These are phyloP conservation scores for Sugiyamaella mastotermitis DNA, from an alignment of 805 yeast genomes.

Conservation along the genomic window DNA sequence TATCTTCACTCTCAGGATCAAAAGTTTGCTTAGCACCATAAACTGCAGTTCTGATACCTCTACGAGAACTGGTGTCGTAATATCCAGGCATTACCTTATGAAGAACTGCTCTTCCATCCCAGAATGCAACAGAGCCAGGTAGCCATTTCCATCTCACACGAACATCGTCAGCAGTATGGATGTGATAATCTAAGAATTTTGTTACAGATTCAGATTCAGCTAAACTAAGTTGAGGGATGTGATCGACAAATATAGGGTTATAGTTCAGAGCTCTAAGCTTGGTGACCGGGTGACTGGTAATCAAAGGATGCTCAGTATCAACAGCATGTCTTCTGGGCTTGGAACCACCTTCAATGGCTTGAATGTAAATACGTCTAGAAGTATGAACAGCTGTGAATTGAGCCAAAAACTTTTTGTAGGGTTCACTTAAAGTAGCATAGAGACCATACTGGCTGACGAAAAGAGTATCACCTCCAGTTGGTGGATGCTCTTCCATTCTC, in stretches of 20 bases:
- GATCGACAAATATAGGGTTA: constrained; percentile 51
- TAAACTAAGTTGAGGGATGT: constrained; percentile 57
- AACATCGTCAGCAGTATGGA: constrained; percentile 49
- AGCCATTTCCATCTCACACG: constrained; percentile 70
- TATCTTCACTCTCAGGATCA: constrained; percentile 12
- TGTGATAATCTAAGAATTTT: constrained; percentile 47
- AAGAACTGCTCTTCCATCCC: constrained; percentile 59
- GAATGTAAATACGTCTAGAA: constrained; percentile 42
- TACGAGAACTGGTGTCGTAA: constrained; percentile 6
- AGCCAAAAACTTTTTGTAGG: constrained; percentile 48
- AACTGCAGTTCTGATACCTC: constrained; percentile 9
- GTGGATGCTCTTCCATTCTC: constrained; percentile 52
- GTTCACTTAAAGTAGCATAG: constrained; percentile 63
- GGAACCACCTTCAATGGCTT: constrained; percentile 33
- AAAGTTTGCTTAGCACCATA: constrained; percentile 3
- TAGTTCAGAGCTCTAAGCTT: constrained; percentile 50
- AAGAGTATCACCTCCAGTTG: constrained; percentile 69
- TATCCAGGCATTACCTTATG: constrained; percentile 50
- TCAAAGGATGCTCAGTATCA: constrained; percentile 49
- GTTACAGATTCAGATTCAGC: constrained; percentile 49
- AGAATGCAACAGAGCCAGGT: constrained; percentile 59
- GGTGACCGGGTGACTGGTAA: constrained; percentile 57
- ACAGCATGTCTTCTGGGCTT: constrained; percentile 40
- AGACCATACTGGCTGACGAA: constrained; percentile 66
- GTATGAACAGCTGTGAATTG: constrained; percentile 64